These are phyloP conservation scores for Erythrobasidium hasegawianum DNA, from an alignment of 1,284 basidiomycete species.

Conservation along the genomic window DNA sequence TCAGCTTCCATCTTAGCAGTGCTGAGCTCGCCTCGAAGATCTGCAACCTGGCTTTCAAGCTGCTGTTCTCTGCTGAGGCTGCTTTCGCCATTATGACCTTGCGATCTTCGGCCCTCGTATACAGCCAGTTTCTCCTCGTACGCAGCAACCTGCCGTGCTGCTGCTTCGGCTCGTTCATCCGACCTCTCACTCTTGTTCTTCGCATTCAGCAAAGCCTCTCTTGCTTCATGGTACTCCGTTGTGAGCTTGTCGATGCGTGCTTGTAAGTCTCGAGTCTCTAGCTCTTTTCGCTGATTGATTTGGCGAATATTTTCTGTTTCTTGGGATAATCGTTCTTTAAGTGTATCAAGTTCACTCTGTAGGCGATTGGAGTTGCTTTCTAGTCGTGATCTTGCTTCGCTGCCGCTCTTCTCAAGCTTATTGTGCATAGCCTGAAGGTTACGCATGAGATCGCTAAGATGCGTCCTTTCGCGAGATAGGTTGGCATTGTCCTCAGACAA, in stretches of 20 bases:
- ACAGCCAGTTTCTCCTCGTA: conserved; percentile 78
- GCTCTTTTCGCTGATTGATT: conserved; percentile 68
- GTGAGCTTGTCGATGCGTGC: conserved; percentile 64
- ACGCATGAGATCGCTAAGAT: conserved; percentile 76
- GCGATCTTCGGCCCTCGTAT: conserved; percentile 66
- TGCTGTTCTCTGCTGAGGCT: conserved; percentile 67
- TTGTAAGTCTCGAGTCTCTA: conserved; percentile 73
- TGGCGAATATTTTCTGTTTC: conserved; percentile 75
- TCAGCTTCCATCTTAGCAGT: conserved; percentile 69
- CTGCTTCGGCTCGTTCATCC: conserved; percentile 68
- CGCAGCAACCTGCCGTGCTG: conserved; percentile 66
- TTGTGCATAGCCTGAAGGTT: conserved; percentile 85
- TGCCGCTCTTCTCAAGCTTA: conserved; percentile 74
- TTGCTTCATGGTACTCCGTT: conserved; percentile 64
- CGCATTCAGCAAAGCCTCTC: conserved; percentile 68
- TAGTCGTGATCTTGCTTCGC: conserved; percentile 71
- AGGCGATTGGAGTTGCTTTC: conserved; percentile 75
- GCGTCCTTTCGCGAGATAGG: conserved; percentile 72
- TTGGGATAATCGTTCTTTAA: conserved; percentile 67
- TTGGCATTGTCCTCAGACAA: conserved; percentile 79
- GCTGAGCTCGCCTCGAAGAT: conserved; percentile 68
- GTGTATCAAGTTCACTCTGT: conserved; percentile 70
- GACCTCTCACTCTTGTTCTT: conserved; percentile 77
- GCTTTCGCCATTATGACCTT: conserved; percentile 49
- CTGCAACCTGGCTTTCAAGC: conserved; percentile 76